Conservation (phyloP, 345 rosid genomes). For the Gynandropsis gynandra region DNA sequence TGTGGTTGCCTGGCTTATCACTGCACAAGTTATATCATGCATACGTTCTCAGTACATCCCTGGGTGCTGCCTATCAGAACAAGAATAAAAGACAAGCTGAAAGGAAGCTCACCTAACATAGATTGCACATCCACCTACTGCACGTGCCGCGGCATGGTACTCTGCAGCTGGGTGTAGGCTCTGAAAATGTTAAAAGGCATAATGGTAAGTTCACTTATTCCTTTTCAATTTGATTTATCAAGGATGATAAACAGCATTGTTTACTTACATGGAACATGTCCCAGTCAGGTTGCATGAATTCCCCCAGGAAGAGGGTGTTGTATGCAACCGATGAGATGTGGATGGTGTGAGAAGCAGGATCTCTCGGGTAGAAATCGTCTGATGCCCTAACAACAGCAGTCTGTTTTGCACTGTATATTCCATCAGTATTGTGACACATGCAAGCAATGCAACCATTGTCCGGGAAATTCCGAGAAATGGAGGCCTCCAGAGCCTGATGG, state of each 20-base stretch:
- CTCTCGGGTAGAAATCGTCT: slow-evolving; percentile 88
- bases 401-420: slow-evolving; percentile 86
- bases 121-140: slow-evolving; percentile 91
- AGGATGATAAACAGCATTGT: neutral
- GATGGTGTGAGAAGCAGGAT: slow-evolving; percentile 95
- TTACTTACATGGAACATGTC: slow-evolving; percentile 95
- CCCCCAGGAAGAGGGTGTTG: slow-evolving; percentile 89
- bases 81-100: neutral
- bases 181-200: slow-evolving; percentile 40
- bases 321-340: slow-evolving; percentile 91
- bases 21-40: slow-evolving; percentile 29
- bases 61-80: slow-evolving; percentile 2
- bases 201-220: neutral
- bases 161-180: slow-evolving; percentile 94
- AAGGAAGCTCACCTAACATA: slow-evolving; percentile 67
- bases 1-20: slow-evolving; percentile 95
- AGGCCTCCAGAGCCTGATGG: slow-evolving; percentile 83
- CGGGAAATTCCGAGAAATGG: slow-evolving; percentile 63
- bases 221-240: neutral
- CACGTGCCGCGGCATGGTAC: slow-evolving; percentile 94
- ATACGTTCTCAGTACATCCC: slow-evolving; percentile 10
- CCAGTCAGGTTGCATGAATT: slow-evolving; percentile 99
- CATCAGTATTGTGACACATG: slow-evolving; percentile 97
- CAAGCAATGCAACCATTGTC: slow-evolving; percentile 96
- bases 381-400: slow-evolving; percentile 91